Base-by-base conservation (phyloP, 2,329 filamentous ascomycete genomes). In the Blumeria graminis region DNA sequence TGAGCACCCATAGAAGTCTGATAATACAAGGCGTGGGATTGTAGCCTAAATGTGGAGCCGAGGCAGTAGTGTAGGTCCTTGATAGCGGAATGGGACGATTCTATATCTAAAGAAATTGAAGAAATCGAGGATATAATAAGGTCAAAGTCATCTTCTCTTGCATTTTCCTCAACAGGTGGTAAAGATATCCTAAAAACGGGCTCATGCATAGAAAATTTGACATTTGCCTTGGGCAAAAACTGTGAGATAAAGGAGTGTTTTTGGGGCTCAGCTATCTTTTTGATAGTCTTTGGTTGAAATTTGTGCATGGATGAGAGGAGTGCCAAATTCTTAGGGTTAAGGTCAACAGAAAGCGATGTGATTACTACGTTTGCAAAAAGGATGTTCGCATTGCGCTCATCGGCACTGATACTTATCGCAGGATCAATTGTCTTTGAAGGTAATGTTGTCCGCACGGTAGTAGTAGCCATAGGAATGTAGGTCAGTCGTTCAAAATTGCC, bases 401-500 rank as follows among this genome's bases (percentile, higher is more conserved):
- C 83, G 10, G 77, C 74, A 39, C 78, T 82, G 61, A 83, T 82
- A 36, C 83, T 77, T 57, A 81, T 76, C 1, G 81, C 78, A 56
- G 89, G 77, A 65, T 90, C 84, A 10, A 98, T 82, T 0, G 89
- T 94, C 69, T 96, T 95, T 11, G 92, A 93, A 6, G 90, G 90
- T 7, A 96, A 71, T 0, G 93, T 98, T 0, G 92, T 96, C 67
- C 90, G 87, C 58, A 96, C 80, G 0, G 82, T 98, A 2, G 89
- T 94, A 1, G 92, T 98, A 18, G 90, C 86, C 92, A 98, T 96
- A 0, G 92, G 92, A 46, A 98, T 78, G 67, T 98, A 98, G 22
- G 94, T 71, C 57, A 98, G 76, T 56, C 90, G 81, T 66, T 95
- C 87, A 0, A 86, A 83, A 63, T 85, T 84, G 8, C 84, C 85